A percentile compares a stretch with the other conserved stretches of the same genome.
Evolutionary conservation across 1,139 yeast genomes (phyloP).

Genomic region (Candida glucosophila): DNA sequence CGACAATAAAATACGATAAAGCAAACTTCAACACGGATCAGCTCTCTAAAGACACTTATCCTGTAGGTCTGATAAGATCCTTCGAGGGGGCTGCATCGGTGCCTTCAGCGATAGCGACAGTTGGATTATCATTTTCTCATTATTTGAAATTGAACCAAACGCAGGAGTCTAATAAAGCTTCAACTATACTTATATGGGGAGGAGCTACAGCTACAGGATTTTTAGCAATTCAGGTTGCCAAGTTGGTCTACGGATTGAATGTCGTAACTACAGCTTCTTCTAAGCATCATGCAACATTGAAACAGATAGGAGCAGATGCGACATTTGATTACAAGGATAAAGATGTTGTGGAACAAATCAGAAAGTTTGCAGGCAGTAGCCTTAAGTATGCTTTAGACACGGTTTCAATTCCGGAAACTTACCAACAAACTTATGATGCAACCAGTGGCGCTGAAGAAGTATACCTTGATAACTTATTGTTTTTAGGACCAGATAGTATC

Average conservation of each 20-base stretch:
- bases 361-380: constrained; percentile 26
- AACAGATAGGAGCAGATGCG: constrained; percentile 49
- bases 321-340: constrained; percentile 52
- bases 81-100: constrained; percentile 58
- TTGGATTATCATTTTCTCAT: constrained; percentile 24
- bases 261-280: constrained; percentile 50
- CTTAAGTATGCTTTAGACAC: constrained; percentile 51
- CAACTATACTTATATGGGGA: constrained; percentile 48
- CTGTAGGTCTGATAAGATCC: constrained; percentile 32
- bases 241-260: constrained; percentile 41
- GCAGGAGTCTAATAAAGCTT: constrained; percentile 13
- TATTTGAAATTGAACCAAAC: constrained; percentile 14
- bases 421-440: constrained; percentile 32
- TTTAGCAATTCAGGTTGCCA: constrained; percentile 48
- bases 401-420: constrained; percentile 34
- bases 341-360: constrained; percentile 44
- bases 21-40: constrained; percentile 5
- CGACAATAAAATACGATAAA: constrained; percentile 22
- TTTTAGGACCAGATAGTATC: constrained; percentile 10
- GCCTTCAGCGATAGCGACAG: constrained; percentile 44
- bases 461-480: constrained; percentile 23
- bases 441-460: constrained; percentile 20
- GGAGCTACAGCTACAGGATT: constrained; percentile 52
- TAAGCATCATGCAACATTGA: constrained; percentile 33
- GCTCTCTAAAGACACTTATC: constrained; percentile 10